Base-by-base conservation (phyloP, 352 stramenopile genomes). In the Phytophthora boehmeriae region DNA sequence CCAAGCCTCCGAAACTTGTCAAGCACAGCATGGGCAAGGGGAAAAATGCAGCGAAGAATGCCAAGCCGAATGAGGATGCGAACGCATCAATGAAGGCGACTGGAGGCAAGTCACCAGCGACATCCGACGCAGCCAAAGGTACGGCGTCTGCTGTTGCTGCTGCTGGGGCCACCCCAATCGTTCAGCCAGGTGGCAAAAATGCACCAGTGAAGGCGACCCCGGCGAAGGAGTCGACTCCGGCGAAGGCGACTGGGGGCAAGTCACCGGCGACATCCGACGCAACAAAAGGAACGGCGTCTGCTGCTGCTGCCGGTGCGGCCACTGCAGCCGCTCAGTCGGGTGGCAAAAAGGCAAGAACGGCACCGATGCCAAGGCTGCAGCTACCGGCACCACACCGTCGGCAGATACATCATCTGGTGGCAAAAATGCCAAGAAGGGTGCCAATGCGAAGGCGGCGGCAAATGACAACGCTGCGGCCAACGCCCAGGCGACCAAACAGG, bases 31-130 rank as follows among this genome's bases (percentile, higher is more conserved):
- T 44, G 38, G 19, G 13, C 38, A 44, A 44, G 38, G 38, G 10
- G 52, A 46, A 41, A 10, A 68, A 64, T 17, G 22, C 61, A 16
- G 14, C 48, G 27, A 43, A 47, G 30, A 22, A 35, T 16, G 38
- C 54, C 19, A 64, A 65, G 46, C 16, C 39, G 10, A 54, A 46
- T n/a, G 17, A 8, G 22, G 45, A 27, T 11, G 17, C 41, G 9
- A 46, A 19, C 4, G 38, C 39, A n/a, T n/a, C n/a, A n/a, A n/a
- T n/a, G 13, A 68, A 51, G 16, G 27, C 43, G 1, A 36, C 46
- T 16, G 53, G 42, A 17, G 14, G 38, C 8, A 47, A 50, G 16
- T 38, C 44, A 4, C 2, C 45, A 3, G 38, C 38, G 0, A 20
- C 22, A 17, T 13, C 45, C 4, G 35, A 66, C 17, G 19, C n/a